Conservation (phyloP, 805 yeast species). For the Teunomyces aglyptinius region DNA sequence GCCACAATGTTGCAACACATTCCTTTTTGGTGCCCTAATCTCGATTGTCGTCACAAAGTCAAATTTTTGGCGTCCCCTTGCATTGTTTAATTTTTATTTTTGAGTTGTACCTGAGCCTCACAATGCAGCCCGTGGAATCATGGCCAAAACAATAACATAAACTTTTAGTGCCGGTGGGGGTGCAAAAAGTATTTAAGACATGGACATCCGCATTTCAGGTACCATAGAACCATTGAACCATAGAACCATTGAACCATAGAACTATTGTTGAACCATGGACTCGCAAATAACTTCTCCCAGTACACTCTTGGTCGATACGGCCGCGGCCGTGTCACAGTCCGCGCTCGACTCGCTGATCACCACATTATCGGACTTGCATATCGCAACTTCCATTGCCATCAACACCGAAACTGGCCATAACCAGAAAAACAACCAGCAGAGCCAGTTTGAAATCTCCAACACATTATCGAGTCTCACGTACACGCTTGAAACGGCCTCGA, state of each 20-base stretch:
- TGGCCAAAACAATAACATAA: background rate
- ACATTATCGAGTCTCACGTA: background rate
- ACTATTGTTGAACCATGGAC: background rate
- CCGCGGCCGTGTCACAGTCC: background rate
- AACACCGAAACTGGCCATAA: background rate
- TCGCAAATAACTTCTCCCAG: background rate
- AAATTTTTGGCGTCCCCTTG: conserved; percentile 2
- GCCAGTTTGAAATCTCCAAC: conserved; percentile 1
- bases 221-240: too few relatives aligned
- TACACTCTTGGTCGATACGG: conserved; percentile 1
- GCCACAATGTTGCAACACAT: background rate
- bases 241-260: too few relatives aligned
- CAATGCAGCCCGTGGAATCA: conserved; percentile 1
- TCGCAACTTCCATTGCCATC: background rate
- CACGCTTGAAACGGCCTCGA: background rate
- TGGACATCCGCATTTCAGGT: background rate
- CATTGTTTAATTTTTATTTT: background rate
- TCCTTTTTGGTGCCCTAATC: background rate
- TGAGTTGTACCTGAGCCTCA: background rate
- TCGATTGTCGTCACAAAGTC: background rate
- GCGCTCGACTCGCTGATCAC: background rate
- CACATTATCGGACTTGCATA: conserved; percentile 1
- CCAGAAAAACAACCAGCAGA: background rate
- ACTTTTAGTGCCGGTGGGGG: background rate
- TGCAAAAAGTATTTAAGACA: background rate